Evolutionary conservation across 2,329 filamentous ascomycete genomes (phyloP).

Genomic region (Spiromastix sp.): DNA sequence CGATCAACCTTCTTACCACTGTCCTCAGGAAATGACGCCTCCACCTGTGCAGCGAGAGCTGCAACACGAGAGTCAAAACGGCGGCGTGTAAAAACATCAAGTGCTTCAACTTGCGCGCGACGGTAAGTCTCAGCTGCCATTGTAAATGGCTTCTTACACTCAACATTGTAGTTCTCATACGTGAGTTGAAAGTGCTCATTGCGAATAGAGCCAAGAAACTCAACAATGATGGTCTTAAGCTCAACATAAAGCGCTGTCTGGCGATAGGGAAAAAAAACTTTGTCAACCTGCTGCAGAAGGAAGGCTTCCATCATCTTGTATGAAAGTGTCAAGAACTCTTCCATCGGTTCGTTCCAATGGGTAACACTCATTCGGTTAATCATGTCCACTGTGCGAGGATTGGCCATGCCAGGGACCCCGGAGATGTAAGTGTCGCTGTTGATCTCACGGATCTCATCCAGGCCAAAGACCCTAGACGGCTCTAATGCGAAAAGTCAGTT

Average conservation of each 20-base stretch:
- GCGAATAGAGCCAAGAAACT: constrained; percentile 37
- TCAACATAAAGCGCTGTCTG: constrained; percentile 26
- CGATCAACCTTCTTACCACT: constrained; percentile 11
- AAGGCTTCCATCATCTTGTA: constrained; percentile 21
- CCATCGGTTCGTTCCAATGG: constrained; percentile 48
- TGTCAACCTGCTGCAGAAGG: constrained; percentile 38
- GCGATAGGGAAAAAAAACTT: constrained; percentile 22
- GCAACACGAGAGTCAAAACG: constrained; percentile 14
- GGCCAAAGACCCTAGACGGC: constrained; percentile 17
- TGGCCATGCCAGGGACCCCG: constrained; percentile 49
- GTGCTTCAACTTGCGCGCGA: constrained; percentile 11
- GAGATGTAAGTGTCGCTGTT: constrained; percentile 46
- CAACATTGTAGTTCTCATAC: constrained; percentile 43
- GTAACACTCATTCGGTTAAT: constrained; percentile 47
- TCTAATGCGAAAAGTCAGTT: constrained; percentile 6
- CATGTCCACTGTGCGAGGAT: constrained; percentile 49
- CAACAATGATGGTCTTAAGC: constrained; percentile 31
- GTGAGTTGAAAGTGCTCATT: constrained; percentile 31
- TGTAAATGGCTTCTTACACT: constrained; percentile 48
- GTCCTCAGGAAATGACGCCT: constrained; percentile 10
- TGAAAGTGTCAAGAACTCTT: constrained; percentile 26
- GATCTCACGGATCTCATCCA: constrained; percentile 40
- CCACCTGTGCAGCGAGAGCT: constrained; percentile 10
- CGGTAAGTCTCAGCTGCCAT: constrained; percentile 26
- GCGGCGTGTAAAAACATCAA: constrained; percentile 8